Evolutionary conservation across 305 asterid species (phyloP).

Genomic region (Fraxinus paxiana): DNA sequence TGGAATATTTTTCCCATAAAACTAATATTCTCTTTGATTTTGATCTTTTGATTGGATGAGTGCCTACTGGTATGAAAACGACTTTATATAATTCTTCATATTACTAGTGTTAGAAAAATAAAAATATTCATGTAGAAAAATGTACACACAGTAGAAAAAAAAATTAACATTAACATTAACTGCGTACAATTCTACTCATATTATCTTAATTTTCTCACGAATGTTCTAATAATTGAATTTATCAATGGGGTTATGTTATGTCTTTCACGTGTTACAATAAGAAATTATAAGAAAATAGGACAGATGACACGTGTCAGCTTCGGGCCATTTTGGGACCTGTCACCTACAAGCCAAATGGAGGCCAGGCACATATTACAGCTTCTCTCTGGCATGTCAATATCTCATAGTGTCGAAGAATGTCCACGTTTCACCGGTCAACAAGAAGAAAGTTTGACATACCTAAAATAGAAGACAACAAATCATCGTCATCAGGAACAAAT

Average conservation of each 20-base stretch:
- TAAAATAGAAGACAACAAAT: constrained; percentile 82
- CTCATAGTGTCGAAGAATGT: background rate
- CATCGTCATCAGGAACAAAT: constrained; percentile 75
- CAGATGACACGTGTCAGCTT: background rate
- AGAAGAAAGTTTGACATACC: constrained; percentile 40
- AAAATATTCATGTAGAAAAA: background rate
- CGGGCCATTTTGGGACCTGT: background rate
- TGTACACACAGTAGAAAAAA: background rate
- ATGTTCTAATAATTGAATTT: background rate
- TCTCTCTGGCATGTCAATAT: background rate
- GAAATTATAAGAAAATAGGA: background rate
- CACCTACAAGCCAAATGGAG: background rate
- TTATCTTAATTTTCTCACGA: background rate
- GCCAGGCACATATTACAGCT: background rate
- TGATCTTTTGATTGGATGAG: background rate
- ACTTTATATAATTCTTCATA: background rate
- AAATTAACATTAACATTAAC: background rate
- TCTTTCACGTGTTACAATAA: background rate
- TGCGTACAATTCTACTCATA: background rate
- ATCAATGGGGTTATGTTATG: background rate
- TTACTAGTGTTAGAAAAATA: background rate
- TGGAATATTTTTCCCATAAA: background rate
- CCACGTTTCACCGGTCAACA: background rate
- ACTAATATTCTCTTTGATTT: background rate
- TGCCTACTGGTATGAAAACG: background rate